These are phyloP conservation scores for Albizia julibrissin DNA, from an alignment of 306 rosid species.

Conservation along the genomic window DNA sequence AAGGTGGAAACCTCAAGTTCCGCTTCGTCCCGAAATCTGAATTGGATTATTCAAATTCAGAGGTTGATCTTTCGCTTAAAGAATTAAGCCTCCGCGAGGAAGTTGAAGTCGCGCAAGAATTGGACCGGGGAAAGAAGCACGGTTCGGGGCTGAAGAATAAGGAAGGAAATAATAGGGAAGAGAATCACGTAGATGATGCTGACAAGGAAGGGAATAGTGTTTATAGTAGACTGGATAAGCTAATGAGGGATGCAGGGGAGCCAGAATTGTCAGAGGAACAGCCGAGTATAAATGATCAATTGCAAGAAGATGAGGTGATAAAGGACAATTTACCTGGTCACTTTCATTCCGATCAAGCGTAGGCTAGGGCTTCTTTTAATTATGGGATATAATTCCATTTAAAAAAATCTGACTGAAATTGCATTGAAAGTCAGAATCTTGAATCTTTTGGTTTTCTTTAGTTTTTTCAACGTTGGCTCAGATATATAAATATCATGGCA, in stretches of 20 bases:
- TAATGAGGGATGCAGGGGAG: conserved; percentile 40
- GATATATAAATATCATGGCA: conserved; percentile 1
- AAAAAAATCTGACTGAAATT: neutral
- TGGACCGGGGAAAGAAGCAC: conserved; percentile 9
- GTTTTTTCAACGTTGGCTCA: conserved; percentile 1
- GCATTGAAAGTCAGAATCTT: neutral
- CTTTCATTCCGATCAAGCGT: neutral
- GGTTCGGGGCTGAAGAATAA: conserved; percentile 2
- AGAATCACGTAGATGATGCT: conserved; percentile 27
- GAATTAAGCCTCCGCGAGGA: conserved; percentile 11
- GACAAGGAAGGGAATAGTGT: conserved; percentile 37
- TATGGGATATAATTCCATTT: neutral
- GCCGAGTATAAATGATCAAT: conserved; percentile 62
- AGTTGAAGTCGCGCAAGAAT: conserved; percentile 6
- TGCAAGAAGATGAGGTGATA: conserved; percentile 84
- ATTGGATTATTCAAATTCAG: conserved; percentile 27
- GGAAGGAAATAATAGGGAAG: neutral
- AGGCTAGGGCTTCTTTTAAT: neutral
- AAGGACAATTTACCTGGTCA: neutral
- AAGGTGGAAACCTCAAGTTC: conserved; percentile 33
- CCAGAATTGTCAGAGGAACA: conserved; percentile 63
- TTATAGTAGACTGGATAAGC: conserved; percentile 48
- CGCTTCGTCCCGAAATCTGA: conserved; percentile 44
- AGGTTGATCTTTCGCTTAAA: neutral
- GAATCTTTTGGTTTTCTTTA: neutral